Evolutionary conservation across 1,284 basidiomycete species (phyloP), one percentile per base, ranked within the genome.

Genomic region (Tetrapyrgos nigripes): DNA sequence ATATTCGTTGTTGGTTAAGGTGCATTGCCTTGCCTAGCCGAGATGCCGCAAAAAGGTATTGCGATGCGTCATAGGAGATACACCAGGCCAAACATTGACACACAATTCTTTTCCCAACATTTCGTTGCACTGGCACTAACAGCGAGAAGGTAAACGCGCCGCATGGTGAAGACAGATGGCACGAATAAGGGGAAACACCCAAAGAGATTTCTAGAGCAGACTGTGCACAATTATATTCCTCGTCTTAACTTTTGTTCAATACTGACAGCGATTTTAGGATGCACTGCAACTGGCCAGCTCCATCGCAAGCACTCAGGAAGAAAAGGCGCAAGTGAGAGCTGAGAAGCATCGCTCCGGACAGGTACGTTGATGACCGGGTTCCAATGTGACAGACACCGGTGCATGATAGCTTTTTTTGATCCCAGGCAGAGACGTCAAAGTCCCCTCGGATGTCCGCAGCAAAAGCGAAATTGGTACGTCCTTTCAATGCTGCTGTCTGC

Each of bases 221-320:
- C n/a, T n/a, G n/a, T n/a, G n/a, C n/a, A n/a, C 23, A 33, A 35
- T 54, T 27, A 33, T 33, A 33, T n/a, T 26, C 19, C 33, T 24
- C n/a, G 28, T 8, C 1, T 27, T n/a, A 17, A 3, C 28, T 21
- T 6, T 40, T 24, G 19, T 14, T 47, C 43, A 3, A 13, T 10
- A 31, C 19, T 43, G 26, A 31, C 21, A 9, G 17, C 19, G 4
- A 26, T 53, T 14, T 40, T 31, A 58, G 56, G 56, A 58, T 47
- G 37, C 50, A 27, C 21, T 58, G 44, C 50, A 58, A 40, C 56
- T 53, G 17, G 56, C 56, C 37, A 33, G 28, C 17, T 35, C 45
- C 4, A 58, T 58, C n/a, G 45, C 35, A 52, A 31, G 31, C 13
- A 21, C 44, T 4, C 50, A 31, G 37, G 56, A 58, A 27, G 14